phyloP scores from a whole-genome alignment of 257 asterid species.

The Jacaranda copaia region DNA sequence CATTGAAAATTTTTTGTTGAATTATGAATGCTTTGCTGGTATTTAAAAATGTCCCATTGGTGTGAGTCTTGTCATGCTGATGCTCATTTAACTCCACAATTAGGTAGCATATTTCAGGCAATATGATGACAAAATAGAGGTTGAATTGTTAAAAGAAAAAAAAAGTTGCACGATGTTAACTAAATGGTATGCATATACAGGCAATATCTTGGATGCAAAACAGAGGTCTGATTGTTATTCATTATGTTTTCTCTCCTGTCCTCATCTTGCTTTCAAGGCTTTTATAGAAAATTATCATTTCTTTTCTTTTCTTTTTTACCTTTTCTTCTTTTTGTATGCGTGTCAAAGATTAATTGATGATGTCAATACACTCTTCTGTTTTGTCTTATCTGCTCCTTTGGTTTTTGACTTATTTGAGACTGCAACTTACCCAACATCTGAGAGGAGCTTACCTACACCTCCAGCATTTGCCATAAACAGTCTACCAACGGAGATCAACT shows the following conservation, averaged over 20 bases:
- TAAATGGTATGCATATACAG: not conserved
- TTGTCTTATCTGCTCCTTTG: not conserved
- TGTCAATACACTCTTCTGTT: not conserved
- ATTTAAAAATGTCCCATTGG: not conserved
- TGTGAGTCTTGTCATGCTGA: not conserved
- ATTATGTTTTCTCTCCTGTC: not conserved
- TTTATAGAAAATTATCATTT: not conserved
- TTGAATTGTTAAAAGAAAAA: not conserved
- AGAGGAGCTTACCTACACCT: conserved; percentile 88
- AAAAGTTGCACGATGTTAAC: not conserved
- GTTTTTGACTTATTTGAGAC: conserved; percentile 49
- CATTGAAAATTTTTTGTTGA: not conserved
- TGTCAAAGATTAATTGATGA: no score
- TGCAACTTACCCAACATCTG: conserved; percentile 63
- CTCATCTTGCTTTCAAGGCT: not conserved
- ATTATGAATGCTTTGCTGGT: not conserved
- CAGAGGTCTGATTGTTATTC: not conserved
- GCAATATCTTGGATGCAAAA: not conserved
- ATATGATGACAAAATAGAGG: not conserved
- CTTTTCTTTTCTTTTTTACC: not conserved
- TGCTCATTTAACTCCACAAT: not conserved
- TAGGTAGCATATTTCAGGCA: not conserved
- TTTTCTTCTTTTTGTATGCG: not conserved
- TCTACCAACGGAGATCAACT: conserved; percentile 54
- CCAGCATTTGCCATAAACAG: conserved; percentile 83